phyloP scores from a whole-genome alignment of 2,329 filamentous ascomycete species.

The Ceratocystis harringtonii region DNA sequence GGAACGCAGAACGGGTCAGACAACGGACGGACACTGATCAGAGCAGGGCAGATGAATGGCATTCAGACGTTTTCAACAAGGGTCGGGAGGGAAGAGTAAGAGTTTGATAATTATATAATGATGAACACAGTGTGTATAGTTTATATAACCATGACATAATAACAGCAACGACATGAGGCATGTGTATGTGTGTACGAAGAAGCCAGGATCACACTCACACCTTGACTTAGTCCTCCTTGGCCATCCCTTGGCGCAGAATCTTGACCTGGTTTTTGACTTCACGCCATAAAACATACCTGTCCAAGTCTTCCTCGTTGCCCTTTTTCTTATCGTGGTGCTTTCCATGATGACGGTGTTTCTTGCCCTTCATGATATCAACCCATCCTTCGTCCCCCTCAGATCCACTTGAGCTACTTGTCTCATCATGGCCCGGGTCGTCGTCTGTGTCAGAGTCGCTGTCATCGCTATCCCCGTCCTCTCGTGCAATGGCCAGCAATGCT shows the following conservation, averaged over 20 bases:
- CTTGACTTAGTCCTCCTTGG: background rate
- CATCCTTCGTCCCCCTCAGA: slow-evolving; percentile 26
- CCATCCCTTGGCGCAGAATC: slow-evolving; percentile 45
- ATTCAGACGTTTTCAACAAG: slow-evolving; percentile 29
- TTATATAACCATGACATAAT: background rate
- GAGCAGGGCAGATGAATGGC: slow-evolving; percentile 57
- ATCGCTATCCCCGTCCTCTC: slow-evolving; percentile 19
- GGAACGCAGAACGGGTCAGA: slow-evolving; percentile 60
- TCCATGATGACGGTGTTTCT: slow-evolving; percentile 13
- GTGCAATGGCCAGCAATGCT: slow-evolving; percentile 43
- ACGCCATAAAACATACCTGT: slow-evolving; percentile 41
- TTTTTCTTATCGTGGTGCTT: background rate
- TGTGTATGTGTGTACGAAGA: background rate
- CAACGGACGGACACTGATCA: slow-evolving; percentile 64
- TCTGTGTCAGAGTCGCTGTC: slow-evolving; percentile 17
- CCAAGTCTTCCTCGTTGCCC: slow-evolving; percentile 24
- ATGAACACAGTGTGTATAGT: background rate
- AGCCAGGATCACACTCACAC: background rate
- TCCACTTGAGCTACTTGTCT: background rate
- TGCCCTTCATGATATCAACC: slow-evolving; percentile 24
- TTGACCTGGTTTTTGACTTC: slow-evolving; percentile 49
- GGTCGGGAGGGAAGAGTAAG: background rate
- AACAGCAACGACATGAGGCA: background rate
- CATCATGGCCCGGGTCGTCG: background rate
- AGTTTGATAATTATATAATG: background rate